phyloP scores from a whole-genome alignment of 129 eudicot species.

The Lactuca saligna region DNA sequence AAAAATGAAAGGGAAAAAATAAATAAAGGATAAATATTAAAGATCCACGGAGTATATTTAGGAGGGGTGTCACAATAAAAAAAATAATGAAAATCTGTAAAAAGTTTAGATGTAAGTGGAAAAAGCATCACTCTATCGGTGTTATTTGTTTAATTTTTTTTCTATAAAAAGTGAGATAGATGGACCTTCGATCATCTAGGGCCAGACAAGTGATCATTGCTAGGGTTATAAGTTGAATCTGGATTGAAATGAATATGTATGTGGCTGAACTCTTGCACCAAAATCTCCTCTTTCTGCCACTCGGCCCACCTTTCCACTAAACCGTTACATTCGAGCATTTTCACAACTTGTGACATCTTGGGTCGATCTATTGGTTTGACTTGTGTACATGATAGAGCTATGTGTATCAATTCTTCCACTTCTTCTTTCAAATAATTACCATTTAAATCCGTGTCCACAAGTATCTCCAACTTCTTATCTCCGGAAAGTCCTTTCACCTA shows the following conservation, averaged over 20 bases:
- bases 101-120: background rate
- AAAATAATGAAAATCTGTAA: too few relatives aligned
- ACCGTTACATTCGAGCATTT: slow-evolving; percentile 84
- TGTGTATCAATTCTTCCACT: slow-evolving; percentile 64
- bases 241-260: background rate
- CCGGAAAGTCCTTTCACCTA: slow-evolving; percentile 80
- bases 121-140: too few relatives aligned
- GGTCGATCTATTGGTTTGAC: slow-evolving; percentile 62
- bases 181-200: slow-evolving; percentile 52
- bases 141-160: too few relatives aligned
- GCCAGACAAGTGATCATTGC: slow-evolving; percentile 57
- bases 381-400: slow-evolving; percentile 77
- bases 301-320: slow-evolving; percentile 76
- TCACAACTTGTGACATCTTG: slow-evolving; percentile 78
- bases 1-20: background rate
- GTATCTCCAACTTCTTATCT: slow-evolving; percentile 63
- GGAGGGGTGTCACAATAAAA: too few relatives aligned
- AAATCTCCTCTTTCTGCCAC: slow-evolving; percentile 61
- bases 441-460: slow-evolving; percentile 60
- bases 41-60: too few relatives aligned
- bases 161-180: background rate
- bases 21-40: too few relatives aligned
- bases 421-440: slow-evolving; percentile 56
- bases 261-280: slow-evolving; percentile 45
- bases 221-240: slow-evolving; percentile 49